Evolutionary conservation across 352 stramenopile genomes (phyloP).

Genomic region (Phytophthora cactorum): DNA sequence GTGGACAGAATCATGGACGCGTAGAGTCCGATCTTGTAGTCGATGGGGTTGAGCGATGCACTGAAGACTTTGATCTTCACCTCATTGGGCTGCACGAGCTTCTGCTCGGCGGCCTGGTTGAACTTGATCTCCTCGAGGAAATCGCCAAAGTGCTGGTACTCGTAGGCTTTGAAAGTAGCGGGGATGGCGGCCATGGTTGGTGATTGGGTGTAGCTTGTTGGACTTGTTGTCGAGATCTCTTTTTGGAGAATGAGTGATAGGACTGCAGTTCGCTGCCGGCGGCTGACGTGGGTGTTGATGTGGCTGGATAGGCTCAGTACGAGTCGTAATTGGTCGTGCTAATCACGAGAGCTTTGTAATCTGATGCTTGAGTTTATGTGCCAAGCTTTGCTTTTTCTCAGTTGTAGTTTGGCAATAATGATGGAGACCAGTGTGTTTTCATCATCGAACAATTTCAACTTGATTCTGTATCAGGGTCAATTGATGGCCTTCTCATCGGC

Average conservation of each 20-base stretch:
- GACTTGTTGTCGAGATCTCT: neutral
- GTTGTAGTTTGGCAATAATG: neutral
- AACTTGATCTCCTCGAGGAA: slow-evolving; percentile 29
- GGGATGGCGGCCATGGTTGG: slow-evolving; percentile 16
- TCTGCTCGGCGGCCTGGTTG: slow-evolving; percentile 14
- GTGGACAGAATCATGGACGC: slow-evolving; percentile 10
- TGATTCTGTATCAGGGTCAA: no score
- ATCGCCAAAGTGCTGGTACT: slow-evolving; percentile 25
- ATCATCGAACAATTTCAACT: no score
- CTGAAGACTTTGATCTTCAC: slow-evolving; percentile 32
- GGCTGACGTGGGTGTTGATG: neutral
- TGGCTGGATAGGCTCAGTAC: neutral
- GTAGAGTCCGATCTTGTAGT: slow-evolving; percentile 30
- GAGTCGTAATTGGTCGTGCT: neutral
- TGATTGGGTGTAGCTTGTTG: neutral
- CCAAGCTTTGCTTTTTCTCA: neutral
- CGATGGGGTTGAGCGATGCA: slow-evolving; percentile 38
- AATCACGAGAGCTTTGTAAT: neutral
- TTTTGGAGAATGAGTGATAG: neutral
- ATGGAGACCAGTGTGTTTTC: no score
- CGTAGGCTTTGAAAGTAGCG: slow-evolving; percentile 27
- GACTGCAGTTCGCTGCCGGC: neutral
- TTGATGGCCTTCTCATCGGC: no score
- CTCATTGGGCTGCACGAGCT: slow-evolving; percentile 17
- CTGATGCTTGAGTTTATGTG: neutral